Percentiles rank a stretch among this genome's conserved stretches.
phyloP scores from a whole-genome alignment of 1,139 yeast species.

The Candida glucosophila region DNA sequence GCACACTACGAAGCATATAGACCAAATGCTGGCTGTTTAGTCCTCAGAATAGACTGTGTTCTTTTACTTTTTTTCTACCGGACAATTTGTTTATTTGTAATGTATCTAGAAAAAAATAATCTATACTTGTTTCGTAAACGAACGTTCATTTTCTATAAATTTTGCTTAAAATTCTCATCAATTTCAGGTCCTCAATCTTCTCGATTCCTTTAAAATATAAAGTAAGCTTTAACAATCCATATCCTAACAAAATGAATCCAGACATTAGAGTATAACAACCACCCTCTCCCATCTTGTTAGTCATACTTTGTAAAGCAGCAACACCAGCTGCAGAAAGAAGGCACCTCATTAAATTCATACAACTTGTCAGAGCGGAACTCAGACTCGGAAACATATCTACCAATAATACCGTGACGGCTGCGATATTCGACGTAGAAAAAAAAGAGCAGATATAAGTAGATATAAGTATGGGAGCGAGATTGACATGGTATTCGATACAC shows the following conservation, averaged over 20 bases:
- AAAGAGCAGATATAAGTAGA: slow-evolving; percentile 22
- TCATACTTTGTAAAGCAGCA: slow-evolving; percentile 26
- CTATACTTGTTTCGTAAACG: too few species aligned
- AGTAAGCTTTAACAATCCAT: background rate
- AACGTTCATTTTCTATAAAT: too few species aligned
- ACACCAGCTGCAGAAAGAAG: slow-evolving; percentile 25
- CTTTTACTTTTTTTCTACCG: too few species aligned
- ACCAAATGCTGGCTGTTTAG: too few species aligned
- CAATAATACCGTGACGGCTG: slow-evolving; percentile 25
- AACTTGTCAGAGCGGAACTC: slow-evolving; percentile 29
- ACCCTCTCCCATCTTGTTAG: slow-evolving; percentile 20
- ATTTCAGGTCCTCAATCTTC: too few species aligned
- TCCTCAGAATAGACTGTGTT: too few species aligned
- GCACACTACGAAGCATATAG: too few species aligned
- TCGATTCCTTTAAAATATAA: too few species aligned
- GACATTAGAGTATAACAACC: slow-evolving; percentile 31
- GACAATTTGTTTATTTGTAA: too few species aligned
- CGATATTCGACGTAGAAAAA: slow-evolving; percentile 18
- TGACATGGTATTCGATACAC: slow-evolving; percentile 22
- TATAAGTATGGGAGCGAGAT: slow-evolving; percentile 22
- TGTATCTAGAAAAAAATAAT: too few species aligned
- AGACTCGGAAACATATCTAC: slow-evolving; percentile 28
- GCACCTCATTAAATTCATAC: slow-evolving; percentile 29
- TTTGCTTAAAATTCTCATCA: too few species aligned
- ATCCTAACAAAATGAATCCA: slow-evolving; percentile 8